A percentile compares a stretch with the other conserved stretches of the same genome.
These are phyloP conservation scores for Dichomitus squalens DNA, from an alignment of 1,284 basidiomycete species.

Conservation along the genomic window DNA sequence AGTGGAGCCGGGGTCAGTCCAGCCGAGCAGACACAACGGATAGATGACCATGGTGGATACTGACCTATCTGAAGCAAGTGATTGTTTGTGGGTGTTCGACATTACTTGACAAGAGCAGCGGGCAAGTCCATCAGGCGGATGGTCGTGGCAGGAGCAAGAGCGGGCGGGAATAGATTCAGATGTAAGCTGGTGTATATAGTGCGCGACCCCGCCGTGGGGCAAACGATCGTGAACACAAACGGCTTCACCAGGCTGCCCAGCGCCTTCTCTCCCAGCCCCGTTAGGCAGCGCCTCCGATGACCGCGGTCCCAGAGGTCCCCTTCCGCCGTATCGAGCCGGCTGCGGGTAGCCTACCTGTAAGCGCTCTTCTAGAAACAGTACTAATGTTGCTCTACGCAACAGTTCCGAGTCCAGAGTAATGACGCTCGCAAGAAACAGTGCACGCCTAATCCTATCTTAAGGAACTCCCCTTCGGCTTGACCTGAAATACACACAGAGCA, in stretches of 20 bases:
- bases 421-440: too few relatives aligned
- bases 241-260: not conserved
- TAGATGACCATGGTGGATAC: not conserved
- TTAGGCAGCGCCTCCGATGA: too few relatives aligned
- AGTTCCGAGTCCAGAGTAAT: too few relatives aligned
- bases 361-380: too few relatives aligned
- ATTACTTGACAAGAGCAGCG: constrained; percentile 43
- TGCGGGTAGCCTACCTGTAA: too few relatives aligned
- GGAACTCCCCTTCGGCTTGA: too few relatives aligned
- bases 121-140: constrained; percentile 52
- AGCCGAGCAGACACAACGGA: not conserved
- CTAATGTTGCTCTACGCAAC: too few relatives aligned
- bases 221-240: constrained; percentile 10
- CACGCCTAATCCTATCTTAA: too few relatives aligned
- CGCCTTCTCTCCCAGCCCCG: too few relatives aligned
- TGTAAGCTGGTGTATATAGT: constrained; percentile 11
- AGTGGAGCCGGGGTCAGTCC: not conserved
- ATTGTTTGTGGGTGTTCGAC: constrained; percentile 1
- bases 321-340: too few relatives aligned
- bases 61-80: constrained; percentile 1
- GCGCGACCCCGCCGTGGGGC: constrained; percentile 2
- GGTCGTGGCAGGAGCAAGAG: constrained; percentile 9
- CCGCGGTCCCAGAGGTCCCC: too few relatives aligned
- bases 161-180: not conserved
- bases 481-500: too few relatives aligned